phyloP scores from a whole-genome alignment of 805 yeast genomes.

The Yamadazyma sp. region DNA sequence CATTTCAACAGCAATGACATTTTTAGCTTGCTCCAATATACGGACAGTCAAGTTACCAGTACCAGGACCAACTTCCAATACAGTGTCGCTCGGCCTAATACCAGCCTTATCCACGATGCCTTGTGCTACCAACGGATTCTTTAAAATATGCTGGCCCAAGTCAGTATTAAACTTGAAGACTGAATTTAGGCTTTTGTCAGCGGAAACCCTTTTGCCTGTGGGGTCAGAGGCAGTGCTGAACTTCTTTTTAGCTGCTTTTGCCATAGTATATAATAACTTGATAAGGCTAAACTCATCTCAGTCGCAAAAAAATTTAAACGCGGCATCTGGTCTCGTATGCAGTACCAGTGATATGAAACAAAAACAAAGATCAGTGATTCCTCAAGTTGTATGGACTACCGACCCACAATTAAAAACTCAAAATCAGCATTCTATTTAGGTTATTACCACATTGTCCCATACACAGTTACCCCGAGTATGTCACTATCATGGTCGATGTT shows the following conservation, averaged over 20 bases:
- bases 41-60: constrained; percentile 96
- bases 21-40: constrained; percentile 86
- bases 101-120: constrained; percentile 97
- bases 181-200: constrained; percentile 68
- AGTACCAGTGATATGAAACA: constrained; percentile 8
- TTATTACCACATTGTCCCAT: background rate
- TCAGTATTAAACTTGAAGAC: constrained; percentile 97
- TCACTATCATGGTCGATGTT: constrained; percentile 8
- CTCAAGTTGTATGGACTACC: no score
- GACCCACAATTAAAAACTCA: no score
- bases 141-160: constrained; percentile 94
- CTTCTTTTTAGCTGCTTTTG: constrained; percentile 64
- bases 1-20: constrained; percentile 96
- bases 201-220: constrained; percentile 55
- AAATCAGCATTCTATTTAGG: background rate
- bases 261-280: constrained; percentile 39
- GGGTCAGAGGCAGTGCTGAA: constrained; percentile 48
- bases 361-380: no score
- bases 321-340: constrained; percentile 9
- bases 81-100: constrained; percentile 88
- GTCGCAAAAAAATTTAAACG: constrained; percentile 1
- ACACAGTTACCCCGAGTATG: background rate
- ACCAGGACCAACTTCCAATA: constrained; percentile 98
- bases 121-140: constrained; percentile 95
- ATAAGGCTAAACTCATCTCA: constrained; percentile 7